Conservation (phyloP, 2,329 filamentous ascomycete species). For the Talaromyces funiculosus region DNA sequence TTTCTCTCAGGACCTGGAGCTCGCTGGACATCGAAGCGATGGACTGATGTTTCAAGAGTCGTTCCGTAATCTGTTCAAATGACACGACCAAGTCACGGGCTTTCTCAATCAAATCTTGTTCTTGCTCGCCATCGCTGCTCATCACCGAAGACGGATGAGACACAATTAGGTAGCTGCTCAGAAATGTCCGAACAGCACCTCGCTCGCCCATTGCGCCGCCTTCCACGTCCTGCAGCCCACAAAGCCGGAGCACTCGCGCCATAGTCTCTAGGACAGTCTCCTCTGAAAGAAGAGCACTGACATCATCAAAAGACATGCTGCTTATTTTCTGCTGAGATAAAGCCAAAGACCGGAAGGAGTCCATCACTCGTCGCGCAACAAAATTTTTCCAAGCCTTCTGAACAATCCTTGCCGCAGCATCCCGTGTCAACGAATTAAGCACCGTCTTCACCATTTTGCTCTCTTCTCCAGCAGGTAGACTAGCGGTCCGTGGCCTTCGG, state of each 20-base stretch:
- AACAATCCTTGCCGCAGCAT: slow-evolving; percentile 52
- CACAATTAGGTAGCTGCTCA: slow-evolving; percentile 59
- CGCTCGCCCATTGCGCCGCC: slow-evolving; percentile 43
- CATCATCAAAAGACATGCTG: slow-evolving; percentile 53
- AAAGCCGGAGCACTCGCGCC: slow-evolving; percentile 51
- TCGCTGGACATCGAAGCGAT: slow-evolving; percentile 41
- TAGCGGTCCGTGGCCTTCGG: slow-evolving; percentile 49
- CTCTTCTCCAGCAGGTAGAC: slow-evolving; percentile 42
- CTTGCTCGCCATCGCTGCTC: slow-evolving; percentile 57
- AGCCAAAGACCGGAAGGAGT: slow-evolving; percentile 47
- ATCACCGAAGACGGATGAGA: slow-evolving; percentile 57
- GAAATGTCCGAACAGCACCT: slow-evolving; percentile 55
- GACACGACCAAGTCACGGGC: slow-evolving; percentile 53
- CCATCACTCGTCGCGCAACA: slow-evolving; percentile 45
- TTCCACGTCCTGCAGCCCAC: slow-evolving; percentile 50
- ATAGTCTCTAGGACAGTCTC: slow-evolving; percentile 50
- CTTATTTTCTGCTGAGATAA: slow-evolving; percentile 50
- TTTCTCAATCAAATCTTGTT: slow-evolving; percentile 57
- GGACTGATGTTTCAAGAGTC: slow-evolving; percentile 42
- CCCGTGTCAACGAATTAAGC: slow-evolving; percentile 41
- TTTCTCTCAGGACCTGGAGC: slow-evolving; percentile 48
- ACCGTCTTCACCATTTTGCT: slow-evolving; percentile 34
- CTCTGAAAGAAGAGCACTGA: slow-evolving; percentile 52
- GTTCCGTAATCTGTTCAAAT: slow-evolving; percentile 50
- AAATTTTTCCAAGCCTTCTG: slow-evolving; percentile 54